A percentile compares a stretch with the other conserved stretches of the same genome.
phyloP scores from a whole-genome alignment of 2,329 filamentous ascomycete species.

The Dothistroma septosporum region DNA sequence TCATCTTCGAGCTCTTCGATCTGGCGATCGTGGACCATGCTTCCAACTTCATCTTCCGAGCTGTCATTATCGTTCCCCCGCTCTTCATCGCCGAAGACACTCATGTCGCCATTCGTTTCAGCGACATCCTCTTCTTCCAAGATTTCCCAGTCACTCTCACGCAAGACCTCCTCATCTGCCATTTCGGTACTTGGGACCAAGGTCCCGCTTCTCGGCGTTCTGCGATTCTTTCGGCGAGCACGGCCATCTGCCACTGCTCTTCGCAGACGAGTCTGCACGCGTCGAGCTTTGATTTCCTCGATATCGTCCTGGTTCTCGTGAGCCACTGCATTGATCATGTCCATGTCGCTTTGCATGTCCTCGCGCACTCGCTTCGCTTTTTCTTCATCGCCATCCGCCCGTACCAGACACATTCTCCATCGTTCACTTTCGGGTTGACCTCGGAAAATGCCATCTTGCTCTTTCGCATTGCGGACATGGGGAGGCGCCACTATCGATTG shows the following conservation, averaged over 20 bases:
- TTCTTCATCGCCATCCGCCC: background rate
- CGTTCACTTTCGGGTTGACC: background rate
- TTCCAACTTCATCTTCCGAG: background rate
- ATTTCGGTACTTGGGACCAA: background rate
- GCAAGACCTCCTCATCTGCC: slow-evolving; percentile 1
- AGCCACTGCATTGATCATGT: slow-evolving; percentile 5
- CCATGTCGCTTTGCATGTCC: background rate
- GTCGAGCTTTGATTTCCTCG: slow-evolving; percentile 3
- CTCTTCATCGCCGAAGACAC: background rate
- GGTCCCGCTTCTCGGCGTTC: background rate
- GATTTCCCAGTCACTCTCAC: slow-evolving; percentile 6
- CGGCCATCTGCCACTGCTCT: slow-evolving; percentile 3
- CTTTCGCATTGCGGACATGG: background rate
- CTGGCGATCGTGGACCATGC: slow-evolving; percentile 5
- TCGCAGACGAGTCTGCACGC: background rate
- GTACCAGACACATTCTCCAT: background rate
- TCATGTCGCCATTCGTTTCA: background rate
- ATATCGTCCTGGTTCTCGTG: background rate
- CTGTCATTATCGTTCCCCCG: background rate
- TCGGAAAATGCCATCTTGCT: background rate
- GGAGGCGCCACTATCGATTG: background rate
- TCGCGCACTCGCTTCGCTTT: background rate
- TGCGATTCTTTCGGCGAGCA: background rate
- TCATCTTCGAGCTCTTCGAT: background rate
- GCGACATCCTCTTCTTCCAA: background rate